Evolutionary conservation across 345 rosid species (phyloP).

Genomic region (Physaria fendleri): DNA sequence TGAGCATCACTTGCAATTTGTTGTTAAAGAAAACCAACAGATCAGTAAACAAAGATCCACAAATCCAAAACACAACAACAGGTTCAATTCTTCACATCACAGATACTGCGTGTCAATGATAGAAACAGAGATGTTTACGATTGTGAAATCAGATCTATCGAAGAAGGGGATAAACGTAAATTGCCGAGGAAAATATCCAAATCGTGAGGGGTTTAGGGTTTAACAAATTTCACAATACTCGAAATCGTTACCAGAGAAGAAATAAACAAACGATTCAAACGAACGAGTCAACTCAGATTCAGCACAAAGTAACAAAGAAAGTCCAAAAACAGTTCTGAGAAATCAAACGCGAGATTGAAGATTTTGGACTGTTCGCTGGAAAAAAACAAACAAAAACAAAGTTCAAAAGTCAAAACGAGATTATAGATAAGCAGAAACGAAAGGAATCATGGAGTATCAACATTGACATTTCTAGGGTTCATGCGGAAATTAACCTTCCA

Average conservation of each 20-base stretch:
- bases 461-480: neutral
- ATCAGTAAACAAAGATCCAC: constrained; percentile 4
- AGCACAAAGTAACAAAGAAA: neutral
- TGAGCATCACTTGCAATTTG: neutral
- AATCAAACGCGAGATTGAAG: neutral
- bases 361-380: neutral
- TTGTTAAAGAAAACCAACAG: neutral
- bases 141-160: neutral
- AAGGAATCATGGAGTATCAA: neutral
- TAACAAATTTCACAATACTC: neutral
- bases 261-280: neutral
- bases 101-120: neutral
- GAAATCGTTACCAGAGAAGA: neutral
- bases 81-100: neutral
- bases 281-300: neutral
- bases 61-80: neutral
- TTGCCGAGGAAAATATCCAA: neutral
- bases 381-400: too few relatives aligned
- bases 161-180: neutral
- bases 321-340: neutral
- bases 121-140: neutral
- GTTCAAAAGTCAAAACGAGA: neutral
- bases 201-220: neutral
- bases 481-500: neutral
- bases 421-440: neutral